Conservation (phyloP, 179 eudicot species). For the Beta corolliflora region DNA sequence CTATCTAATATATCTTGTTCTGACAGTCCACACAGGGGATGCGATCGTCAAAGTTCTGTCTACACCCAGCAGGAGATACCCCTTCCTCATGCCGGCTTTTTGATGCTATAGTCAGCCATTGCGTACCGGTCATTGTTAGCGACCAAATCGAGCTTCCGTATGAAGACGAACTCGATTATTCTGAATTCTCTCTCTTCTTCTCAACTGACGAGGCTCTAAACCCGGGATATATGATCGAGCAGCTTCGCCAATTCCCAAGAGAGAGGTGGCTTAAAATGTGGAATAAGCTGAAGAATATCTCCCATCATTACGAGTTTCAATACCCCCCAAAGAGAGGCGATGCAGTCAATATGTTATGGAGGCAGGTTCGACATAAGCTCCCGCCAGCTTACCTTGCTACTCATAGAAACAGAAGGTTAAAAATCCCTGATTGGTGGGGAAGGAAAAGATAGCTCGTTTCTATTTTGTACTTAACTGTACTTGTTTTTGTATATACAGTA, state of each 20-base stretch:
- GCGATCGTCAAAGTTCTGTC: slow-evolving; percentile 93
- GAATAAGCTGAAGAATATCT: slow-evolving; percentile 55
- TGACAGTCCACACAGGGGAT: slow-evolving; percentile 76
- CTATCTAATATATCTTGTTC: slow-evolving; percentile 22
- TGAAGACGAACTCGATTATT: slow-evolving; percentile 82
- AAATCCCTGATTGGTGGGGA: slow-evolving; percentile 90
- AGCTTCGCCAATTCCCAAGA: slow-evolving; percentile 62
- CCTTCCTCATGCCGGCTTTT: slow-evolving; percentile 92
- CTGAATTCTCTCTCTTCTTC: slow-evolving; percentile 73
- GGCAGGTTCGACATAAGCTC: slow-evolving; percentile 74
- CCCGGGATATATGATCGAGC: slow-evolving; percentile 59
- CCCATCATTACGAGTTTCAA: slow-evolving; percentile 84
- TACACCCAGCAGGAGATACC: slow-evolving; percentile 92
- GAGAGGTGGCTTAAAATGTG: slow-evolving; percentile 84
- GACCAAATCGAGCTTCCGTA: slow-evolving; percentile 90
- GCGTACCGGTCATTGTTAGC: slow-evolving; percentile 87
- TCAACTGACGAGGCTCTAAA: slow-evolving; percentile 66
- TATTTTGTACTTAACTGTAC: slow-evolving; percentile 14
- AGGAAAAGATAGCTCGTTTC: slow-evolving; percentile 40
- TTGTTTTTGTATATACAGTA: slow-evolving; percentile 36
- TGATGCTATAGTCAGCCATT: slow-evolving; percentile 93
- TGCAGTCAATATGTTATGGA: slow-evolving; percentile 89
- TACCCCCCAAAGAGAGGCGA: slow-evolving; percentile 75
- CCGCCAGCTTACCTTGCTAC: slow-evolving; percentile 66
- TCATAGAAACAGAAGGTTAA: slow-evolving; percentile 73